Evolutionary conservation across 805 yeast genomes (phyloP).

Genomic region (Yarrowia osloensis): DNA sequence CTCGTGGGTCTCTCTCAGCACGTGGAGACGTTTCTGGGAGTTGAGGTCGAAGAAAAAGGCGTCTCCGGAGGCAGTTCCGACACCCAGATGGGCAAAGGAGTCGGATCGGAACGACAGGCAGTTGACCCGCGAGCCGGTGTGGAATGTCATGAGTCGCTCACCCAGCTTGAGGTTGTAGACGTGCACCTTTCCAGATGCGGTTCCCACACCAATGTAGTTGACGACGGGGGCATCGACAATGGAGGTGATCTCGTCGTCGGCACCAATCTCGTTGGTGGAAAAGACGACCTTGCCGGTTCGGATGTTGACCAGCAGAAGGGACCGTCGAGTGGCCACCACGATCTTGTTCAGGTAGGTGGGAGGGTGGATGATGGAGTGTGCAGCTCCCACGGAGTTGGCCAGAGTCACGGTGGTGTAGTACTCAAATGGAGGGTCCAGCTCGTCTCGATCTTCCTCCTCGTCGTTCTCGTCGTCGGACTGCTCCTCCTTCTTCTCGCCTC

Average conservation of each 20-base stretch:
- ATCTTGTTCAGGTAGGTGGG: constrained; percentile 92
- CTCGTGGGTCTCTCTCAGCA: constrained; percentile 69
- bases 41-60: constrained; percentile 81
- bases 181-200: constrained; percentile 63
- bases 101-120: constrained; percentile 88
- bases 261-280: constrained; percentile 51
- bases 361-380: constrained; percentile 73
- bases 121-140: constrained; percentile 47
- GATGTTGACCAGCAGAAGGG: constrained; percentile 66
- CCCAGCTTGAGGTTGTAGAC: constrained; percentile 71
- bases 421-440: constrained; percentile 44
- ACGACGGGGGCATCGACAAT: constrained; percentile 83
- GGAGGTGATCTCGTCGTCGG: constrained; percentile 58
- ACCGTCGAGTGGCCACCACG: constrained; percentile 72
- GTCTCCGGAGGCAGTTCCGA: constrained; percentile 79
- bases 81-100: constrained; percentile 78
- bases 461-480: neutral
- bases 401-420: constrained; percentile 64
- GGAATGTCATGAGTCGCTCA: constrained; percentile 50
- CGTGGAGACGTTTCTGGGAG: constrained; percentile 70
- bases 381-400: constrained; percentile 65
- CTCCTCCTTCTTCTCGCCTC: constrained; percentile 46
- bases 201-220: constrained; percentile 79
- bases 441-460: constrained; percentile 11
- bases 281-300: constrained; percentile 73